These are phyloP conservation scores for Isatis tinctoria DNA, from an alignment of 345 rosid genomes.

Conservation along the genomic window DNA sequence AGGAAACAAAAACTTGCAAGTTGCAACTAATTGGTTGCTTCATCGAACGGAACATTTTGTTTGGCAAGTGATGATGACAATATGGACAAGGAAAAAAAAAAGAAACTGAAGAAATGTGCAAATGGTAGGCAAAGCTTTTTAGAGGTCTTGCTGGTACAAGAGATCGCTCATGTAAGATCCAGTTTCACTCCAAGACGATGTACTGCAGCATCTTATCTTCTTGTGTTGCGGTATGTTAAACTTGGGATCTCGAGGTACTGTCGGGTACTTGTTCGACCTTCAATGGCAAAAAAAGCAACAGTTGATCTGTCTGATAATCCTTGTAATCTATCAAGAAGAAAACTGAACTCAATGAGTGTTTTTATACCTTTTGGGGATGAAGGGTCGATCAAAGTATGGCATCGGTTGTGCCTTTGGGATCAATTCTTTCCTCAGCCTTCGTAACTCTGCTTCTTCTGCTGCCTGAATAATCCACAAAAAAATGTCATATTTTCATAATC, in stretches of 20 bases:
- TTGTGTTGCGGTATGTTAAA: conserved; percentile 65
- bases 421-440: conserved; percentile 77
- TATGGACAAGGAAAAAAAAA: conserved; percentile 12
- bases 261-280: conserved; percentile 78
- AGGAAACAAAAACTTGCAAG: not conserved
- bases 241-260: conserved; percentile 72
- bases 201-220: conserved; percentile 65
- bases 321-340: not conserved
- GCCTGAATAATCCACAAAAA: conserved; percentile 33
- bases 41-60: not conserved
- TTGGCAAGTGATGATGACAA: not conserved
- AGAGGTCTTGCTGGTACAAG: conserved; percentile 28
- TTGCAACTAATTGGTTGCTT: conserved; percentile 18
- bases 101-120: not conserved
- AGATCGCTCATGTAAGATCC: conserved; percentile 27
- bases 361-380: conserved; percentile 78
- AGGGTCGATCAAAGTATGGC: conserved; percentile 98
- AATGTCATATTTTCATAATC: not conserved
- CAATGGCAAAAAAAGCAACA: not conserved
- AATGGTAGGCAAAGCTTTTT: not conserved
- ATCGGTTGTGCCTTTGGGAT: conserved; percentile 95
- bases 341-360: not conserved
- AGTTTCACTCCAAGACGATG: conserved; percentile 34
- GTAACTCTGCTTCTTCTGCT: conserved; percentile 79
- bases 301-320: not conserved